Evolutionary conservation across 2,329 filamentous ascomycete species (phyloP).

Genomic region (Fusarium oligoseptatum): DNA sequence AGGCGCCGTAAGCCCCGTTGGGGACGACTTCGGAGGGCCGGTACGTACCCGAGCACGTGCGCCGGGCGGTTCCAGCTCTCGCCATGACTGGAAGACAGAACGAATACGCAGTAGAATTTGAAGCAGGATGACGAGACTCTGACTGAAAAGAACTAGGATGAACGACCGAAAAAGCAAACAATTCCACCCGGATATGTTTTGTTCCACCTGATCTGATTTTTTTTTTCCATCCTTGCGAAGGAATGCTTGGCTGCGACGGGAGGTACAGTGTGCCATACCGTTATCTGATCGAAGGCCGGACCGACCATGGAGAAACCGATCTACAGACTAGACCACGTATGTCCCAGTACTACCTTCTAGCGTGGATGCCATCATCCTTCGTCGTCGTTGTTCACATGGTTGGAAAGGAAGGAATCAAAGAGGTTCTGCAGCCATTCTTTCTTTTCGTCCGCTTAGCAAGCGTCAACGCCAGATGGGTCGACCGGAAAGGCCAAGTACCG

Average conservation of each 20-base stretch:
- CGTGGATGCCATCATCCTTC: slow-evolving; percentile 1
- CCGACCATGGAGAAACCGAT: background rate
- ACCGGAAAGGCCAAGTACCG: background rate
- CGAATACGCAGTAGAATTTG: background rate
- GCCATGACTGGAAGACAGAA: background rate
- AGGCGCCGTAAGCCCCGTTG: slow-evolving; percentile 27
- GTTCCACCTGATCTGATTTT: slow-evolving; percentile 29
- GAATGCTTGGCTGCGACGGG: background rate
- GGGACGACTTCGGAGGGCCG: background rate
- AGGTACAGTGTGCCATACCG: slow-evolving; percentile 22
- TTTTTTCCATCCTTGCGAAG: background rate
- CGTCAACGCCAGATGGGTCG: background rate
- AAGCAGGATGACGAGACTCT: slow-evolving; percentile 6
- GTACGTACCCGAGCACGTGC: slow-evolving; percentile 2
- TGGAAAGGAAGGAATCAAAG: background rate
- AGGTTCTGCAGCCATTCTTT: background rate
- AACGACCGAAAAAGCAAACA: slow-evolving; percentile 1
- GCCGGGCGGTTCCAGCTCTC: background rate
- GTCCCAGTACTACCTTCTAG: background rate
- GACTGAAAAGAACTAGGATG: background rate
- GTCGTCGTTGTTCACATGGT: background rate
- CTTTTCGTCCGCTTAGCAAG: background rate
- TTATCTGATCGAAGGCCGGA: slow-evolving; percentile 34
- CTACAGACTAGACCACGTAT: slow-evolving; percentile 5
- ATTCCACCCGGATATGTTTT: slow-evolving; percentile 4